Percentiles rank a stretch among this genome's conserved stretches.
Conservation (phyloP, 2,329 filamentous ascomycete species). For the Microdochium nivale region DNA sequence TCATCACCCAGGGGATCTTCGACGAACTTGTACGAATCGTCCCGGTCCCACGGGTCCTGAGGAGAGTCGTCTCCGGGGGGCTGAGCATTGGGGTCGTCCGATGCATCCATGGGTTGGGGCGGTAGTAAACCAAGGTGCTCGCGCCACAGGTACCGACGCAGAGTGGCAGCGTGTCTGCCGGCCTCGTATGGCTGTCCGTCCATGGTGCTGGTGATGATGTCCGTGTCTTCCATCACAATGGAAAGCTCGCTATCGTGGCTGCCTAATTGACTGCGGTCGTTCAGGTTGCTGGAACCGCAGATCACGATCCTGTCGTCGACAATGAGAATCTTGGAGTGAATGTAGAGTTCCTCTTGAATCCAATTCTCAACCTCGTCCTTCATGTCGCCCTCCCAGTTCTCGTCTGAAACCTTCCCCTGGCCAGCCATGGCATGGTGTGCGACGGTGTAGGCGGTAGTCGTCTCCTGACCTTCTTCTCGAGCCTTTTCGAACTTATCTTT, state of each 20-base stretch:
- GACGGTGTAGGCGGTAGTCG: constrained; percentile 39
- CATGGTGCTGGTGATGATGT: constrained; percentile 65
- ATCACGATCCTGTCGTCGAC: constrained; percentile 80
- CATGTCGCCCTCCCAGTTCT: constrained; percentile 67
- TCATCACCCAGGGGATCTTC: constrained; percentile 62
- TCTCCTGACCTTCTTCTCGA: constrained; percentile 23
- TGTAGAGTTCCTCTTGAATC: constrained; percentile 92
- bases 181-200: constrained; percentile 68
- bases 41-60: constrained; percentile 53
- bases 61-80: constrained; percentile 59
- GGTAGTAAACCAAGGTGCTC: constrained; percentile 81
- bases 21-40: constrained; percentile 56
- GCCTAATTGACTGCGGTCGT: constrained; percentile 82
- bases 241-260: constrained; percentile 86
- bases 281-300: constrained; percentile 83
- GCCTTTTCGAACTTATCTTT: constrained; percentile 45
- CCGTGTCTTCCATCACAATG: constrained; percentile 81
- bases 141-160: constrained; percentile 77
- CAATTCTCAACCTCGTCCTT: constrained; percentile 79
- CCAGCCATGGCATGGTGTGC: constrained; percentile 77
- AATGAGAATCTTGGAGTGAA: constrained; percentile 86
- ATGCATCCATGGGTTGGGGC: constrained; percentile 61
- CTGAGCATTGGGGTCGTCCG: constrained; percentile 62
- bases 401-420: constrained; percentile 52
- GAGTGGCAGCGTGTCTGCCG: constrained; percentile 71